Conservation (phyloP, 2,329 filamentous ascomycete species). For the Zasmidium citrigriseum region DNA sequence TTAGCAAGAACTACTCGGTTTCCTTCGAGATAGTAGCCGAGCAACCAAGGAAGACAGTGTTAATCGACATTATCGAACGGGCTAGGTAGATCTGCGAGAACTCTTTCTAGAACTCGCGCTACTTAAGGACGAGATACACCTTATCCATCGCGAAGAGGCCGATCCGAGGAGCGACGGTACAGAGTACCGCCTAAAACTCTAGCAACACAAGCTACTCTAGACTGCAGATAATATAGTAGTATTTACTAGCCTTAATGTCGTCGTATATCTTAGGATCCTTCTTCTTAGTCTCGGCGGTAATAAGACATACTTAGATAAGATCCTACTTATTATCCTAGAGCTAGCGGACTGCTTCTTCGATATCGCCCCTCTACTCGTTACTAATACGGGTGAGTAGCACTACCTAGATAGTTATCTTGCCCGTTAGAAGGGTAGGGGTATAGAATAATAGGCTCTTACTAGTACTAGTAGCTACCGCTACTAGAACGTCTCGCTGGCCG, state of each 20-base stretch:
- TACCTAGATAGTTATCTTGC: neutral
- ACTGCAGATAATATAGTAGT: conserved; percentile 1
- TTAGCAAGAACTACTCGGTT: neutral
- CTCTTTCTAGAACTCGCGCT: neutral
- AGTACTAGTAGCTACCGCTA: neutral
- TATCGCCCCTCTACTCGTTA: neutral
- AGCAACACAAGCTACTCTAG: neutral
- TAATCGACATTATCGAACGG: neutral
- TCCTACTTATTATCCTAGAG: neutral
- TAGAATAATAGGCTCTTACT: neutral
- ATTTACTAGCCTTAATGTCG: neutral
- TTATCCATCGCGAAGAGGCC: neutral
- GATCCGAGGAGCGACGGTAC: neutral
- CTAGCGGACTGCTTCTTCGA: neutral
- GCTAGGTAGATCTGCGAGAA: neutral
- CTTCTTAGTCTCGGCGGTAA: neutral
- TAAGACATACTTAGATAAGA: neutral
- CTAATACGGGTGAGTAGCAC: neutral
- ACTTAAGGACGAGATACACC: neutral
- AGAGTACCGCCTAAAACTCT: neutral
- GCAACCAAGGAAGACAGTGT: neutral
- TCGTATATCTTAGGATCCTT: neutral
- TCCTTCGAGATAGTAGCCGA: neutral
- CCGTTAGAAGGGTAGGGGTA: neutral
- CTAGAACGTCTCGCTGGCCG: neutral